Evolutionary conservation across 2,329 filamentous ascomycete genomes (phyloP).

Genomic region (Cytospora paraplurivora): DNA sequence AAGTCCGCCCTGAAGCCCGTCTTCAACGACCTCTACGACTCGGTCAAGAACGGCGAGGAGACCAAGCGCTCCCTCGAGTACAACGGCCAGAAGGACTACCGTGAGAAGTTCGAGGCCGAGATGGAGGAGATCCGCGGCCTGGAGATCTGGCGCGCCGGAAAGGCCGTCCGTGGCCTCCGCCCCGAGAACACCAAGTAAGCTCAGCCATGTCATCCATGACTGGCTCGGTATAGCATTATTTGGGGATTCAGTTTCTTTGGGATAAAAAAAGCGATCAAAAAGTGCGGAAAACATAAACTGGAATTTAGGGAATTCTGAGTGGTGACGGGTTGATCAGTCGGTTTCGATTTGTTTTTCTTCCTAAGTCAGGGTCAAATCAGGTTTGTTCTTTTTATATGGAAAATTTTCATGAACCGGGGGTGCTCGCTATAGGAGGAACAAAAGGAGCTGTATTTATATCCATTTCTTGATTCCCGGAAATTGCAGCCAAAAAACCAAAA

Average conservation of each 20-base stretch:
- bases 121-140: conserved; percentile 97
- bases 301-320: background rate
- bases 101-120: conserved; percentile 96
- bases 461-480: conserved; percentile 20
- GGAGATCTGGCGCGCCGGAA: conserved; percentile 99
- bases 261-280: background rate
- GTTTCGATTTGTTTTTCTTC: conserved; percentile 4
- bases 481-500: conserved; percentile 10
- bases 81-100: conserved; percentile 95
- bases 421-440: conserved; percentile 16
- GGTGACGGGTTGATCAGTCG: conserved; percentile 12
- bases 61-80: conserved; percentile 96
- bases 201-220: background rate
- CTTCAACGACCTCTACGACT: conserved; percentile 96
- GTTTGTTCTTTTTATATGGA: conserved; percentile 25
- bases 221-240: background rate
- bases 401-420: conserved; percentile 12
- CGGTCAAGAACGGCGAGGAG: conserved; percentile 88
- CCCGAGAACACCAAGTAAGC: conserved; percentile 82
- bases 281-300: background rate
- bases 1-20: conserved; percentile 98
- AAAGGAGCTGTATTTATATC: conserved; percentile 22
- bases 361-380: conserved; percentile 16
- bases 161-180: conserved; percentile 87
- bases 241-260: background rate